Evolutionary conservation across 202 grass and related monocot species (phyloP), one percentile per base, ranked within the genome.

Genomic region (Carex sylvatica): DNA sequence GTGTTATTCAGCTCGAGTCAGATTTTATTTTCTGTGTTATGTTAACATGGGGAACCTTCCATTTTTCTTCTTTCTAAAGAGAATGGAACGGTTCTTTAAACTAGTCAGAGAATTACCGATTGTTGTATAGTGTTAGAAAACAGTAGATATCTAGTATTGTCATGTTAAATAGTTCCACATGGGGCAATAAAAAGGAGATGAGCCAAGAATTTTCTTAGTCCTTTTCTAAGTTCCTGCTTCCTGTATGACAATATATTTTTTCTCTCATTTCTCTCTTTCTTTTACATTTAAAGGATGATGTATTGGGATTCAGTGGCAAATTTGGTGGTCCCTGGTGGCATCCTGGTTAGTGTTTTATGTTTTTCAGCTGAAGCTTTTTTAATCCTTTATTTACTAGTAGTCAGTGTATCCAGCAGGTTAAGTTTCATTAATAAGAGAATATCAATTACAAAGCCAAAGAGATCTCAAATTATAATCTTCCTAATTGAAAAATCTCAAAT

Each of bases 221-320:
- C 2, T 18, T 33, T 18, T 33, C 3, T 52, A 16, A 54, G 20
- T 16, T 53, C 49, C 24, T 75, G 72, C 49, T 75, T 56, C 15
- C 42, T 56, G 44, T 16, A 75, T 54, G 47, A 15, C 23, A 75
- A 18, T 75, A 35, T 11, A 5, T 52, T 56, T 33, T 33, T n/a
- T 56, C 3, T 76, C 14, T 18, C 6, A 18, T 55, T 40, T 69
- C 6, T 82, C n/a, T 83, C 0, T 59, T 7, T 15, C 36, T 83
- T 31, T 40, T 67, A 35, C 69, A 78, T 75, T 84, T 73, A 84
- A 84, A 99, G 96, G 86, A 81, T 90, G 64, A 77, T 87, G 64
- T 99, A 99, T 90, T 99, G 92, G 96, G 83, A 99, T 38, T 86
- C 92, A 1, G 69, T 95, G 46, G 91, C 88, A 11, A 95, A 99